Conservation (phyloP, 2,329 filamentous ascomycete species). For the Fusarium anguioides region DNA sequence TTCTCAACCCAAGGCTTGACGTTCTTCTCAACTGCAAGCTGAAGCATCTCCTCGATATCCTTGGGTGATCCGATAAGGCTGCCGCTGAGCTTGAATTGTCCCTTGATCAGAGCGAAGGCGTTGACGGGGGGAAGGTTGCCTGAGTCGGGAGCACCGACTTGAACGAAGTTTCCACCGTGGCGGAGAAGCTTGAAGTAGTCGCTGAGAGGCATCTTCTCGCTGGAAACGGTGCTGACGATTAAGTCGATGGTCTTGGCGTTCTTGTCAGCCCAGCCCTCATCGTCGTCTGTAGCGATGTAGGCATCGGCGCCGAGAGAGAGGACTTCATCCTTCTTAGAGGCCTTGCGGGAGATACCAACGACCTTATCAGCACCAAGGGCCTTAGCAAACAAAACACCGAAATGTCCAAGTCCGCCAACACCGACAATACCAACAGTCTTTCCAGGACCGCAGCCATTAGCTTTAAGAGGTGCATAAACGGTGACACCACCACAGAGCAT, state of each 20-base stretch:
- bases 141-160: slow-evolving; percentile 60
- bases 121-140: slow-evolving; percentile 41
- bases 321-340: slow-evolving; percentile 64
- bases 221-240: slow-evolving; percentile 69
- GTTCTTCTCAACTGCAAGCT: slow-evolving; percentile 66
- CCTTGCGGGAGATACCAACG: slow-evolving; percentile 66
- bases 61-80: slow-evolving; percentile 60
- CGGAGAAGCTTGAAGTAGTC: slow-evolving; percentile 71
- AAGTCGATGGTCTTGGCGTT: slow-evolving; percentile 64
- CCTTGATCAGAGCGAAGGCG: slow-evolving; percentile 39
- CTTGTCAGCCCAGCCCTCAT: slow-evolving; percentile 64
- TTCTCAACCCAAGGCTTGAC: slow-evolving; percentile 68
- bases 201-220: slow-evolving; percentile 65
- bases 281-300: slow-evolving; percentile 56
- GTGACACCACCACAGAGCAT: slow-evolving; percentile 79
- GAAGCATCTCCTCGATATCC: slow-evolving; percentile 70
- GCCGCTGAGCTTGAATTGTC: slow-evolving; percentile 57
- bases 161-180: slow-evolving; percentile 69
- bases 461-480: slow-evolving; percentile 69
- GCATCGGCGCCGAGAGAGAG: slow-evolving; percentile 66
- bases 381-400: slow-evolving; percentile 74
- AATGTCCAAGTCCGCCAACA: slow-evolving; percentile 74
- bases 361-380: slow-evolving; percentile 71
- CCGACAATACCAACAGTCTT: slow-evolving; percentile 75
- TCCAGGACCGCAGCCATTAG: slow-evolving; percentile 72